Percentiles rank a stretch among this genome's conserved stretches.
Conservation (phyloP, 1,284 basidiomycete genomes). For the Cystobasidiaceae sp. region DNA sequence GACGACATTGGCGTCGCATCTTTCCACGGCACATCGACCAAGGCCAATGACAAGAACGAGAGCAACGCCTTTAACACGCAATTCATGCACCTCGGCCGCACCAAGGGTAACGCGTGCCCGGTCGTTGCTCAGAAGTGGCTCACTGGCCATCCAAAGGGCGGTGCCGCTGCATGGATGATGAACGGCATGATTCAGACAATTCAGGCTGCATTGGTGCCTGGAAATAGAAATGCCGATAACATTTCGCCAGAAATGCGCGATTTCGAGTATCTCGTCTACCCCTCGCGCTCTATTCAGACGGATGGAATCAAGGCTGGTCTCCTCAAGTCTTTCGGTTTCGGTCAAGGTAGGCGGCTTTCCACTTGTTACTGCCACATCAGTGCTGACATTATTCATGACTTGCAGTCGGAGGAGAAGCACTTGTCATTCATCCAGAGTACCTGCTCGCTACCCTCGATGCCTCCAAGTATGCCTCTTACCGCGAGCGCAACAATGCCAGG, state of each 20-base stretch:
- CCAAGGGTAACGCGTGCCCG: conserved; percentile 88
- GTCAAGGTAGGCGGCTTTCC: conserved; percentile 56
- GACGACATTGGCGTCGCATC: conserved; percentile 68
- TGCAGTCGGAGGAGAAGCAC: conserved; percentile 79
- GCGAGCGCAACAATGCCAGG: conserved; percentile 61
- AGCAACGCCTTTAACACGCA: conserved; percentile 94
- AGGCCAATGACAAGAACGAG: conserved; percentile 98
- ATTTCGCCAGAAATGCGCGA: conserved; percentile 87
- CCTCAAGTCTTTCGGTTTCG: conserved; percentile 94
- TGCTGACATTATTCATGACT: neutral
- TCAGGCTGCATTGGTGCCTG: conserved; percentile 82
- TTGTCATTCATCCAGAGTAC: conserved; percentile 86
- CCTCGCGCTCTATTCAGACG: conserved; percentile 85
- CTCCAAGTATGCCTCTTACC: conserved; percentile 69
- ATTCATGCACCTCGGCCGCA: conserved; percentile 78
- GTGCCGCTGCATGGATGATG: conserved; percentile 95
- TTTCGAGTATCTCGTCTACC: conserved; percentile 90
- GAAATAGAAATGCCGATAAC: conserved; percentile 72
- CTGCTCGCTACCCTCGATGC: conserved; percentile 77
- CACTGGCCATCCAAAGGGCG: conserved; percentile 93
- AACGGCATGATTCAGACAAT: conserved; percentile 83
- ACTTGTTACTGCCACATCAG: neutral
- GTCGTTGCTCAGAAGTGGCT: conserved; percentile 96
- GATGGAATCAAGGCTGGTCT: conserved; percentile 65
- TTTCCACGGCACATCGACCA: conserved; percentile 92